phyloP scores from a whole-genome alignment of 2,329 filamentous ascomycete genomes.

The Zasmidium cellare region DNA sequence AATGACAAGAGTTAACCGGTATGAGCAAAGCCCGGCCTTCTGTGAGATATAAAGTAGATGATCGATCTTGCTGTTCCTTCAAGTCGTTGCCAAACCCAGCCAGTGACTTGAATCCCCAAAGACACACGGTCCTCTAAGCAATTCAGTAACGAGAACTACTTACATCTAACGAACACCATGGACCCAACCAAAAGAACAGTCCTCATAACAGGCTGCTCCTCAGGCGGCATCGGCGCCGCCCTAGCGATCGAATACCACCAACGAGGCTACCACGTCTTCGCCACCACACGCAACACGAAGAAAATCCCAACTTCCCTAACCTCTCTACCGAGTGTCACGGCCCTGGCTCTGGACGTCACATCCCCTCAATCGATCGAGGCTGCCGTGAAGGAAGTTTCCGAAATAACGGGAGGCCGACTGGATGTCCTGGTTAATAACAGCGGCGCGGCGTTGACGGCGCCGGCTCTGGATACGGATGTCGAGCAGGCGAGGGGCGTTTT shows the following conservation, averaged over 20 bases:
- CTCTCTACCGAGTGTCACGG: slow-evolving; percentile 10
- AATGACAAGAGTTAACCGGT: too few relatives aligned
- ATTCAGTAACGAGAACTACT: too few relatives aligned
- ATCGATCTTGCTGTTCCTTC: too few relatives aligned
- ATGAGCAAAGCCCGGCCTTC: too few relatives aligned
- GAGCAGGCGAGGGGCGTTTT: slow-evolving; percentile 23
- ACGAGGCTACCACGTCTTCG: slow-evolving; percentile 28
- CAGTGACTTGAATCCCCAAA: too few relatives aligned
- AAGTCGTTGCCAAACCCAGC: too few relatives aligned
- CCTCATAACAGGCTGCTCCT: slow-evolving; percentile 35
- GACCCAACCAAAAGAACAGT: slow-evolving; percentile 12
- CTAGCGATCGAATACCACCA: slow-evolving; percentile 41
- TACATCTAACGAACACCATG: slow-evolving; percentile 7
- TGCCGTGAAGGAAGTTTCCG: slow-evolving; percentile 34
- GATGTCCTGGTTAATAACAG: slow-evolving; percentile 36
- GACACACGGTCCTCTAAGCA: background rate
- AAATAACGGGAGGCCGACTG: slow-evolving; percentile 34
- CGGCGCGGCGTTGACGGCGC: slow-evolving; percentile 2
- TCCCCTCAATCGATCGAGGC: slow-evolving; percentile 36
- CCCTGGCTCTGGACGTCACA: slow-evolving; percentile 46
- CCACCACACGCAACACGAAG: slow-evolving; percentile 16
- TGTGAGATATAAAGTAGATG: too few relatives aligned
- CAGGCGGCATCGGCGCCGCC: slow-evolving; percentile 43
- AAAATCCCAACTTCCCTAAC: slow-evolving; percentile 29
- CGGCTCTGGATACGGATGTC: slow-evolving; percentile 3